Evolutionary conservation across 1,139 yeast genomes (phyloP), one percentile per base, ranked within the genome.

Genomic region (Meyerozyma guilliermondii): DNA sequence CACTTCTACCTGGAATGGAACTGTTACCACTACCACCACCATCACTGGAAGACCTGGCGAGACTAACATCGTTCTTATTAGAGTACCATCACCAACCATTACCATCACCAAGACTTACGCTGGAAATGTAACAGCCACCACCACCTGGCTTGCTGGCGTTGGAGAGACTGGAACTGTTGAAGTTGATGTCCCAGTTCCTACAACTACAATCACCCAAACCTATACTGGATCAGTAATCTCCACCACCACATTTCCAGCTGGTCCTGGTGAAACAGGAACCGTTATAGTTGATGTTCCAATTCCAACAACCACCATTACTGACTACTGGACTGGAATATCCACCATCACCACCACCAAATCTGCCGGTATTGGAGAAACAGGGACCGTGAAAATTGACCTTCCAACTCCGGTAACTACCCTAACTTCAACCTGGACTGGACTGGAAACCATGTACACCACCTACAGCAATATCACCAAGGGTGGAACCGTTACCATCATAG

Each of bases 151-250:
- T 20, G 44, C 35, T 11, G 43, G 43, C 9, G 11, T 43, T 13
- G 41, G 38, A n/a, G 46, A 44, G 2, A 46, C 50, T 10, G 46
- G 36, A 16, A 44, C 52, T 10, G 39, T 48, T 1, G 39, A 43
- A 6, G 45, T 52, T 11, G 49, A 43, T 6, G 42, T 41, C 22
- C 51, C 50, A 8, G 13, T 33, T 16, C 17, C 38, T 10, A 40
- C 39, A 3, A 9, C 37, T 13, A 47, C 46, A 2, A 9, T 41
- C 6, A 38, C 42, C 5, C 46, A 49, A 47, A 42, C 47, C 7
- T 44, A 47, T 4, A 38, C 46, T 39, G 18, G 35, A 30, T 22
- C 30, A 13, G 17, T 35, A 20, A 33, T 45, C 39, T 16, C 45
- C 35, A 18, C 45, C 18, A 35, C n/a, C n/a, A n/a, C n/a, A n/a